phyloP scores from a whole-genome alignment of 768 basidiomycete genomes.

The Cyathus striatus region DNA sequence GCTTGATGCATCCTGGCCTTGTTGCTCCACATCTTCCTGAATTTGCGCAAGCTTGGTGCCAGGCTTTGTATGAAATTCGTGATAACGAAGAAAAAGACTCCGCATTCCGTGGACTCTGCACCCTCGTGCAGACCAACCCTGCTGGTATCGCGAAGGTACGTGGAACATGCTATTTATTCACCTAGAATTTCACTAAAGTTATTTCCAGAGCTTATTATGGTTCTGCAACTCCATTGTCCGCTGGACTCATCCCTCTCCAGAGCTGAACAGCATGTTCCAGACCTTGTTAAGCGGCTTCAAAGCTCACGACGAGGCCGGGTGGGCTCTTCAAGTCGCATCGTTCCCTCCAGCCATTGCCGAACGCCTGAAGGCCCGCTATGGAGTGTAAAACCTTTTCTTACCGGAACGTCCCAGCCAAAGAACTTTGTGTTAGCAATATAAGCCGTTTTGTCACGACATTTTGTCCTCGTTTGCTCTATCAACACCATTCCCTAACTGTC shows the following conservation, averaged over 20 bases:
- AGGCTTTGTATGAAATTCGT: constrained; percentile 94
- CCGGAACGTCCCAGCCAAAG: background rate
- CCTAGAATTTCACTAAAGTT: background rate
- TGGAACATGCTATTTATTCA: constrained; percentile 5
- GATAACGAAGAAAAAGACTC: constrained; percentile 99
- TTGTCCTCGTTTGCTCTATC: background rate
- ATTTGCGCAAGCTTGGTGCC: constrained; percentile 96
- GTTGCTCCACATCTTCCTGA: constrained; percentile 87
- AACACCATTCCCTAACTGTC: constrained; percentile 8
- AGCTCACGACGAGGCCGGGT: constrained; percentile 77
- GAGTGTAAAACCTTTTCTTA: constrained; percentile 47
- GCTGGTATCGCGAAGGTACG: constrained; percentile 87
- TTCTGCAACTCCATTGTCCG: constrained; percentile 98
- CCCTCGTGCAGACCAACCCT: constrained; percentile 92
- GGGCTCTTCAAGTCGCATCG: constrained; percentile 75
- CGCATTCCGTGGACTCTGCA: constrained; percentile 96
- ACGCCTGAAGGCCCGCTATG: constrained; percentile 81
- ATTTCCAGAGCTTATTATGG: constrained; percentile 79
- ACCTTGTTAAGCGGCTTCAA: constrained; percentile 88
- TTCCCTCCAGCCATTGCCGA: constrained; percentile 91
- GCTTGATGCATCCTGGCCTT: constrained; percentile 82
- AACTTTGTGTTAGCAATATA: too few species aligned
- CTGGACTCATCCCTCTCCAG: constrained; percentile 89
- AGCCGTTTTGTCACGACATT: background rate
- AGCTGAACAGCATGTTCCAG: constrained; percentile 93